A percentile compares a stretch with the other conserved stretches of the same genome.
Conservation (phyloP, 192 early-diverging fungal genomes). For the Entomortierella lignicola region DNA sequence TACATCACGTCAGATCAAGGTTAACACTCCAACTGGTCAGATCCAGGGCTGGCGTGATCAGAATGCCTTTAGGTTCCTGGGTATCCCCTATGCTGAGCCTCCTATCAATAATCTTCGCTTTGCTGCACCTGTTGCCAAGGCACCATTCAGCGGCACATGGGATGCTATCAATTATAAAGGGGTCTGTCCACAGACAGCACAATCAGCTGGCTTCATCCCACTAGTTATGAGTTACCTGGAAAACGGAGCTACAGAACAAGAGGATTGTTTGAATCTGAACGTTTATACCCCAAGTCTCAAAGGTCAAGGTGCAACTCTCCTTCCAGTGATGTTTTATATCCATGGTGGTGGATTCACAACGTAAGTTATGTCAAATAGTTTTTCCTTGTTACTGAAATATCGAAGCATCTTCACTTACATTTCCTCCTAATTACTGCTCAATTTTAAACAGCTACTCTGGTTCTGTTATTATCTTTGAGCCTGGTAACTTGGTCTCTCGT, state of each 20-base stretch:
- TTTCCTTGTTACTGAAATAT: neutral
- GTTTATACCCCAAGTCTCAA: conserved; percentile 50
- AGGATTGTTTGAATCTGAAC: conserved; percentile 47
- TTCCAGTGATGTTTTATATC: conserved; percentile 43
- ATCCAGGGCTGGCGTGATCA: conserved; percentile 48
- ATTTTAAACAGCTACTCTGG: conserved; percentile 24
- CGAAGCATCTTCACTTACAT: neutral
- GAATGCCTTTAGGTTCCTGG: conserved; percentile 48
- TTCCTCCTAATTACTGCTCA: neutral
- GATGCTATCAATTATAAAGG: conserved; percentile 11
- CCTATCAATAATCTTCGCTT: conserved; percentile 32
- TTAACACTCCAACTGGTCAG: conserved; percentile 28
- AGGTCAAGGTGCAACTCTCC: neutral
- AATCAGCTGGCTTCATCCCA: conserved; percentile 10
- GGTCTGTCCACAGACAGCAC: conserved; percentile 18
- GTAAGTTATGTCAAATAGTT: conserved; percentile 13
- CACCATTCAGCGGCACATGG: conserved; percentile 2
- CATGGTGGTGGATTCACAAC: conserved; percentile 38
- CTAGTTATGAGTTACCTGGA: conserved; percentile 5
- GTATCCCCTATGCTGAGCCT: conserved; percentile 47
- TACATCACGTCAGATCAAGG: conserved; percentile 31
- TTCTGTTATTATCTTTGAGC: conserved; percentile 33
- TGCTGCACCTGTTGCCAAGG: conserved; percentile 32
- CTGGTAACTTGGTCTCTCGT: conserved; percentile 43
- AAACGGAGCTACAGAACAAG: conserved; percentile 22